Percentiles rank a stretch among this genome's conserved stretches.
Conservation (phyloP, 1,139 yeast genomes). For the Wickerhamomyces sp. region DNA sequence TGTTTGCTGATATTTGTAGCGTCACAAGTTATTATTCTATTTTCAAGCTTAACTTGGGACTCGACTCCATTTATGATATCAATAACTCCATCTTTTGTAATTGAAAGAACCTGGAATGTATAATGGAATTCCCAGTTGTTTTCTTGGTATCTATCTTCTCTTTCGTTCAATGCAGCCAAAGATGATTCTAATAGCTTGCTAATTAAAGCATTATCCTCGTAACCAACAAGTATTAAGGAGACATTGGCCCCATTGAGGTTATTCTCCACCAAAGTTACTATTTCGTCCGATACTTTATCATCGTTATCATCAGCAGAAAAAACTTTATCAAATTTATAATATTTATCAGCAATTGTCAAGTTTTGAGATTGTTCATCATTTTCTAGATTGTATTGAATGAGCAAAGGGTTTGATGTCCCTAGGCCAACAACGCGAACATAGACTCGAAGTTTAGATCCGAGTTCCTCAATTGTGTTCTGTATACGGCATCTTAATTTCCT, state of each 20-base stretch:
- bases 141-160: slow-evolving; percentile 10
- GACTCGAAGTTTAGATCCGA: slow-evolving; percentile 36
- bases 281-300: slow-evolving; percentile 11
- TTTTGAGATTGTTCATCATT: not conserved
- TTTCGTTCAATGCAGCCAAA: slow-evolving; percentile 3
- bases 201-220: slow-evolving; percentile 4
- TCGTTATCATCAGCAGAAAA: slow-evolving; percentile 2
- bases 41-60: slow-evolving; percentile 9
- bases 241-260: slow-evolving; percentile 18
- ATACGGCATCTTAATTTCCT: slow-evolving; percentile 35
- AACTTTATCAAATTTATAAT: slow-evolving; percentile 8
- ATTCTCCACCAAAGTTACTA: slow-evolving; percentile 13
- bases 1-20: not conserved
- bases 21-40: slow-evolving; percentile 6
- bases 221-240: slow-evolving; percentile 10
- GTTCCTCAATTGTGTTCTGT: slow-evolving; percentile 51
- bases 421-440: slow-evolving; percentile 24
- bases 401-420: not conserved
- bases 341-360: slow-evolving; percentile 2
- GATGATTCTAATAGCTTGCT: not conserved
- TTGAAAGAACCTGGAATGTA: slow-evolving; percentile 10
- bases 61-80: slow-evolving; percentile 5
- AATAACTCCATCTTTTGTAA: slow-evolving; percentile 11
- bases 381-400: not conserved
- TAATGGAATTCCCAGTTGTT: slow-evolving; percentile 13